Percentiles rank a stretch among this genome's conserved stretches.
These are phyloP conservation scores for Aaosphaeria pasadenensis DNA, from an alignment of 2,329 filamentous ascomycete species.

Conservation along the genomic window DNA sequence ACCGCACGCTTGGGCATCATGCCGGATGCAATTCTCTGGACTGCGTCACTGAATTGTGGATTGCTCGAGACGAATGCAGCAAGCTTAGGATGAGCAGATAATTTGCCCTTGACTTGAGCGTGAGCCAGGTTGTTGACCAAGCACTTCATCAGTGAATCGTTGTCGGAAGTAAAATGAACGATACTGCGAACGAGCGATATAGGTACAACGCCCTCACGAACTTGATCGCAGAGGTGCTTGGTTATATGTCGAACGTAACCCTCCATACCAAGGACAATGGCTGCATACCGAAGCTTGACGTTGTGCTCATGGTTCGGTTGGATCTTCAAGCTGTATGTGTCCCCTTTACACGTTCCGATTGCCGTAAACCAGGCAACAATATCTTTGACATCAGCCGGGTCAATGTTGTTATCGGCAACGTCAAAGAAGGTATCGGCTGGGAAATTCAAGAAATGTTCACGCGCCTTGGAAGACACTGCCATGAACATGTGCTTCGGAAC, in stretches of 20 bases:
- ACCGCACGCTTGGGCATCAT: too few species aligned
- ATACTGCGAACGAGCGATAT: too few species aligned
- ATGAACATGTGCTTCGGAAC: slow-evolving; percentile 25
- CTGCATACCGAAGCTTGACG: slow-evolving; percentile 19
- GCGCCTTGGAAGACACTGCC: slow-evolving; percentile 21
- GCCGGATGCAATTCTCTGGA: too few species aligned
- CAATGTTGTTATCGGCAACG: slow-evolving; percentile 15
- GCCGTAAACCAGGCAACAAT: slow-evolving; percentile 20
- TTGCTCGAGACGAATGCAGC: too few species aligned
- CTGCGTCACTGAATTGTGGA: too few species aligned
- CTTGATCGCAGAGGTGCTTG: slow-evolving; percentile 21
- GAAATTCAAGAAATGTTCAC: slow-evolving; percentile 15
- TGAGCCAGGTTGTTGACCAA: slow-evolving; percentile 21
- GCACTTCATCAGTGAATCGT: slow-evolving; percentile 26
- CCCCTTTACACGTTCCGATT: slow-evolving; percentile 14
- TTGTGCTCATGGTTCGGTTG: slow-evolving; percentile 13
- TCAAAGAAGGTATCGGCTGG: slow-evolving; percentile 10
- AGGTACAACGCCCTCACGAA: slow-evolving; percentile 12
- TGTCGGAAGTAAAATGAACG: too few species aligned
- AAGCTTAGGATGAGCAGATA: too few species aligned
- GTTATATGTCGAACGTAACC: slow-evolving; percentile 32
- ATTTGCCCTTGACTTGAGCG: too few species aligned
- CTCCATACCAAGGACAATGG: slow-evolving; percentile 22
- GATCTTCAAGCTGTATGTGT: slow-evolving; percentile 21
- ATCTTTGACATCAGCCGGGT: slow-evolving; percentile 9